Conservation (phyloP, 225 moss, liverwort and hornwort genomes). For the Antitrichia curtipendula region DNA sequence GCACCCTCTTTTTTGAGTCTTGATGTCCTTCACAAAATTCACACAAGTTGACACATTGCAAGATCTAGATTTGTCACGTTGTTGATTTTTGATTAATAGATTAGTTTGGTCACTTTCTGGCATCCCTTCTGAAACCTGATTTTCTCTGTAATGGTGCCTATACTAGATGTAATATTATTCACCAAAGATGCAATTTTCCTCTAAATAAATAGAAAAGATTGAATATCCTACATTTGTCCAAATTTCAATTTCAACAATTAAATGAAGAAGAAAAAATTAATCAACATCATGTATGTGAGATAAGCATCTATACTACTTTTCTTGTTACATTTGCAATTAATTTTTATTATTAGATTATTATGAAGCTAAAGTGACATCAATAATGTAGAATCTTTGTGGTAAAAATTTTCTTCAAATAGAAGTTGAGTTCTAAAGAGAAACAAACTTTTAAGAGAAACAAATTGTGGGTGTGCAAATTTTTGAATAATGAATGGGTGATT, state of each 20-base stretch:
- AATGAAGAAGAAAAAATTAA: background rate
- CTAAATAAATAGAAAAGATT: background rate
- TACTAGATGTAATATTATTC: background rate
- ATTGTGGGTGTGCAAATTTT: background rate
- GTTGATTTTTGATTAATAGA: no score
- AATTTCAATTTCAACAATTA: background rate
- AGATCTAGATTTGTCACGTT: no score
- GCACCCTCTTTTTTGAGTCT: no score
- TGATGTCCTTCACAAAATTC: no score
- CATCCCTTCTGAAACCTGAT: no score
- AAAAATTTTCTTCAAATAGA: background rate
- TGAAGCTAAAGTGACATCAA: background rate
- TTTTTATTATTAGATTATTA: background rate
- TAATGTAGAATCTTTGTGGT: background rate
- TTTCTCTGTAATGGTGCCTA: no score
- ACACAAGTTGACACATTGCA: no score
- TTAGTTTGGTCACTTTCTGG: no score
- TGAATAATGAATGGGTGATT: background rate
- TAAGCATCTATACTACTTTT: background rate
- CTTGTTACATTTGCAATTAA: background rate
- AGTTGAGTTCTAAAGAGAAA: background rate
- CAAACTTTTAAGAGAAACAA: background rate
- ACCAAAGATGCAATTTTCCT: background rate
- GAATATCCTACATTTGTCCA: background rate
- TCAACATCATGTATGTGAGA: background rate